phyloP scores from a whole-genome alignment of 2,329 filamentous ascomycete species.

The Paecilomyces formosus region DNA sequence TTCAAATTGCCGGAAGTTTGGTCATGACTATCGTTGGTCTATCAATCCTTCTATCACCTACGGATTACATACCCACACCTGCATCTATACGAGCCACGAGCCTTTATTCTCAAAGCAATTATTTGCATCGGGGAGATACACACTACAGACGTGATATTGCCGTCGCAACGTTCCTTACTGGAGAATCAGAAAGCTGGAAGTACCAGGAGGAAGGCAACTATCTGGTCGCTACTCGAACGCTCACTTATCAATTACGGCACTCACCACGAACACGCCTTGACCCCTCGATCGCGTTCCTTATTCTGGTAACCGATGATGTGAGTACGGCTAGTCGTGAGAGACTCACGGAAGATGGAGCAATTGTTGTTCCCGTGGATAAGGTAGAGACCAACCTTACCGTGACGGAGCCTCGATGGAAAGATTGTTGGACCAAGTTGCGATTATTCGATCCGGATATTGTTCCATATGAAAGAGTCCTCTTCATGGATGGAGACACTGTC shows the following conservation, averaged over 20 bases:
- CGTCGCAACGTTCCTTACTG: constrained; percentile 31
- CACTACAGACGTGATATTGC: background rate
- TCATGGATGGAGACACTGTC: constrained; percentile 38
- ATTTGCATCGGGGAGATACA: background rate
- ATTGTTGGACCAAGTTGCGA: constrained; percentile 38
- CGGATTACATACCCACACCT: background rate
- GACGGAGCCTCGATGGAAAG: constrained; percentile 26
- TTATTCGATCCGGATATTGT: constrained; percentile 29
- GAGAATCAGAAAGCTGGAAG: constrained; percentile 12
- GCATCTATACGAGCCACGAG: background rate
- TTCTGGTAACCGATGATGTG: constrained; percentile 28
- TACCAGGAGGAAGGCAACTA: constrained; percentile 28
- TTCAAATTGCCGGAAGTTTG: background rate
- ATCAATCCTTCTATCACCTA: background rate
- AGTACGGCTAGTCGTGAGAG: constrained; percentile 21
- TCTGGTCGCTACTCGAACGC: constrained; percentile 30
- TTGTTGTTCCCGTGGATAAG: constrained; percentile 28
- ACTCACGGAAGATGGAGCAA: constrained; percentile 32
- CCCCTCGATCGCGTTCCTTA: constrained; percentile 28
- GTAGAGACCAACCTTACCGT: constrained; percentile 24
- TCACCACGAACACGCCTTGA: constrained; percentile 26
- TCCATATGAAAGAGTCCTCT: constrained; percentile 35
- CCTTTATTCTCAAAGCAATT: background rate
- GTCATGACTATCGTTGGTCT: background rate
- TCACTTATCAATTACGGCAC: constrained; percentile 37